A percentile compares a stretch with the other conserved stretches of the same genome.
These are phyloP conservation scores for Ambrosiella xylebori DNA, from an alignment of 2,329 filamentous ascomycete species.

Conservation along the genomic window DNA sequence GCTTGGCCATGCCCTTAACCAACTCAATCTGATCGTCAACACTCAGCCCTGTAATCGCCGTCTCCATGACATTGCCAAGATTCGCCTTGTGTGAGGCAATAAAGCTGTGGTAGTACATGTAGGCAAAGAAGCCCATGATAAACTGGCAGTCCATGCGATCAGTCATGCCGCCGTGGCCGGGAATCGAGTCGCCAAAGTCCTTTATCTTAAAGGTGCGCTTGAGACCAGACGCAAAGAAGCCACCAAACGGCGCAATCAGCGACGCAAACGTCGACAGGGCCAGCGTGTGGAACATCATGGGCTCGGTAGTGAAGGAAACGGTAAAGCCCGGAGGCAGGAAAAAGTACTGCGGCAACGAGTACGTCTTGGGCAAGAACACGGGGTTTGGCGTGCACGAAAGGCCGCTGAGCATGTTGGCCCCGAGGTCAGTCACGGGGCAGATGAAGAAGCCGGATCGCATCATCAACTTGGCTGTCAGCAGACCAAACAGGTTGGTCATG, in stretches of 20 bases:
- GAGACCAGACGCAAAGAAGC: slow-evolving; percentile 92
- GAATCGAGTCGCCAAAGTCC: slow-evolving; percentile 96
- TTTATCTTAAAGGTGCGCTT: slow-evolving; percentile 99
- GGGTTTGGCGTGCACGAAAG: slow-evolving; percentile 83
- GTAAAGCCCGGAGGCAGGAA: slow-evolving; percentile 44
- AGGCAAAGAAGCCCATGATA: slow-evolving; percentile 98
- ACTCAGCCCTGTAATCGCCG: slow-evolving; percentile 74
- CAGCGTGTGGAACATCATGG: slow-evolving; percentile 87
- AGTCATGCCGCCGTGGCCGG: slow-evolving; percentile 92
- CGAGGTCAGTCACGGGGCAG: slow-evolving; percentile 91
- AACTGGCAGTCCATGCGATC: slow-evolving; percentile 99
- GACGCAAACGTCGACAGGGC: slow-evolving; percentile 87
- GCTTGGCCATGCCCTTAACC: slow-evolving; percentile 45
- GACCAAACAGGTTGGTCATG: slow-evolving; percentile 77
- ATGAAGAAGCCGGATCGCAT: slow-evolving; percentile 94
- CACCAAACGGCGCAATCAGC: slow-evolving; percentile 89
- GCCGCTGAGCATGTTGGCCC: slow-evolving; percentile 81
- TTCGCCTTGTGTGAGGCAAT: slow-evolving; percentile 76
- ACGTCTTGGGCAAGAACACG: slow-evolving; percentile 66
- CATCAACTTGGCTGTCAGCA: slow-evolving; percentile 65
- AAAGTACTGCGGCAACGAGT: slow-evolving; percentile 54
- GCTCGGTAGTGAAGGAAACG: slow-evolving; percentile 56
- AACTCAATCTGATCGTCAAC: slow-evolving; percentile 80
- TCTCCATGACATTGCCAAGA: slow-evolving; percentile 76
- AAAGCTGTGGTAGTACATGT: slow-evolving; percentile 97